phyloP scores from a whole-genome alignment of 257 asterid species.

The Plantago major region DNA sequence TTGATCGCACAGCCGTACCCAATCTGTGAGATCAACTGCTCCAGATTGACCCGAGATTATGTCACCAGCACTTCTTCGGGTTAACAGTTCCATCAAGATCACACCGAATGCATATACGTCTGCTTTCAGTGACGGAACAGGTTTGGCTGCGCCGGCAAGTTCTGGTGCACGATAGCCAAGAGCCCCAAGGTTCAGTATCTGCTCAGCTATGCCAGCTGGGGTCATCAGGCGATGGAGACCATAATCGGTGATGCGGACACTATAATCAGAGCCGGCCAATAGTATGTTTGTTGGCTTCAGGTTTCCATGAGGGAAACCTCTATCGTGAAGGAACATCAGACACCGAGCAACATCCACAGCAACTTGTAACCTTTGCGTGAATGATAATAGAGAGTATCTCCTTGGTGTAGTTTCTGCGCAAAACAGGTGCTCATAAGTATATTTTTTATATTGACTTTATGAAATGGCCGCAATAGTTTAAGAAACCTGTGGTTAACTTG shows the following conservation, averaged over 20 bases:
- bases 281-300: slow-evolving; percentile 87
- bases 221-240: slow-evolving; percentile 97
- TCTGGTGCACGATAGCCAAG: slow-evolving; percentile 93
- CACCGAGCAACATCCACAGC: slow-evolving; percentile 77
- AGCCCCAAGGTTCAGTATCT: slow-evolving; percentile 84
- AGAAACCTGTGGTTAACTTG: no score
- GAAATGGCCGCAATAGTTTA: background rate
- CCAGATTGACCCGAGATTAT: slow-evolving; percentile 91
- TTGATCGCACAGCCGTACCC: slow-evolving; percentile 82
- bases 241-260: slow-evolving; percentile 64
- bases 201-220: slow-evolving; percentile 81
- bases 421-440: slow-evolving; percentile 8
- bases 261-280: slow-evolving; percentile 54
- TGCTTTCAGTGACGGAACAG: slow-evolving; percentile 68
- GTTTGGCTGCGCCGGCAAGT: slow-evolving; percentile 63
- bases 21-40: slow-evolving; percentile 93
- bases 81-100: slow-evolving; percentile 84
- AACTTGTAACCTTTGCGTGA: slow-evolving; percentile 67
- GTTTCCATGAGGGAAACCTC: slow-evolving; percentile 91
- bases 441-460: background rate
- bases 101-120: slow-evolving; percentile 97
- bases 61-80: slow-evolving; percentile 97
- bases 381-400: slow-evolving; percentile 77
- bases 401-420: slow-evolving; percentile 87
- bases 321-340: slow-evolving; percentile 72